phyloP scores from a whole-genome alignment of 2,329 filamentous ascomycete genomes.

The Cytospora leucostoma region DNA sequence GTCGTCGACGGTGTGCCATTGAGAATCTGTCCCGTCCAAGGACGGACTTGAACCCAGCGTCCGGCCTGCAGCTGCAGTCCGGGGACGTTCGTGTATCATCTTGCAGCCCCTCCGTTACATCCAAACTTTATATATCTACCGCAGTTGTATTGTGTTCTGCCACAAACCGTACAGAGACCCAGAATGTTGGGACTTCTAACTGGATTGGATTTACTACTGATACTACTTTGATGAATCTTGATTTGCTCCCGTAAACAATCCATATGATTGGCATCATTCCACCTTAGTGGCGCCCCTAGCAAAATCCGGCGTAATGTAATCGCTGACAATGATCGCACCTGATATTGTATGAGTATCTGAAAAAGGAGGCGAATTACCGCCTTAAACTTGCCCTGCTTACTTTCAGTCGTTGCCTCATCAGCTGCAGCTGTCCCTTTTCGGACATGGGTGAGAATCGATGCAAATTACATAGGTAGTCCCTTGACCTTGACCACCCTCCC shows the following conservation, averaged over 20 bases:
- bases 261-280: background rate
- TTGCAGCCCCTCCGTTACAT: background rate
- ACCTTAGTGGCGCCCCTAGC: conserved; percentile 13
- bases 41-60: background rate
- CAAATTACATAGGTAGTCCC: too few relatives aligned
- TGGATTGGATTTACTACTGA: background rate
- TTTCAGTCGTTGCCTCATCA: conserved; percentile 14
- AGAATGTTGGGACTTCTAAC: background rate
- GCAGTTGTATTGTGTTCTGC: too few relatives aligned
- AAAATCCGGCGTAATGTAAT: conserved; percentile 3
- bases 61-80: background rate
- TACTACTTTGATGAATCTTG: background rate
- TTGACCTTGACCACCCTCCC: too few relatives aligned
- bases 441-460: background rate
- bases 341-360: background rate
- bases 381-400: background rate
- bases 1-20: background rate
- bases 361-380: conserved; percentile 9
- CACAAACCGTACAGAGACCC: background rate
- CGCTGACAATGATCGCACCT: conserved; percentile 10
- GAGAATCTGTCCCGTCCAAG: background rate
- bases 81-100: background rate
- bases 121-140: too few relatives aligned
- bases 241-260: background rate
- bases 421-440: conserved; percentile 19